Evolutionary conservation across 2,329 filamentous ascomycete species (phyloP).

Genomic region (Macrophomina pseudophaseolina): DNA sequence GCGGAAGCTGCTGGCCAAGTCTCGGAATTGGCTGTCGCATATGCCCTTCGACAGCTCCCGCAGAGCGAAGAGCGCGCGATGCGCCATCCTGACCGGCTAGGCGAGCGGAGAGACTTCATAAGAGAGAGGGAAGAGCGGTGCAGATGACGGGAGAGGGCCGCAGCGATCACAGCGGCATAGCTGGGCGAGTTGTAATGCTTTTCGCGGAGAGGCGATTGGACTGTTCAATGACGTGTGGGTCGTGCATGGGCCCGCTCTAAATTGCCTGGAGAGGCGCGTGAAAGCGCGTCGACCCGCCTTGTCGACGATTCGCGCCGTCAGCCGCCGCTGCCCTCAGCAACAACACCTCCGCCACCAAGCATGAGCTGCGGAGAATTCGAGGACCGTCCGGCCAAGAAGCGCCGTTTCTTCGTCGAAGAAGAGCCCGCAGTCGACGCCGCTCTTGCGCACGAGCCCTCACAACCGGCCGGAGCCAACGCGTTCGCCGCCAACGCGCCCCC

Average conservation of each 20-base stretch:
- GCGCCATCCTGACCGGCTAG: conserved; percentile 19
- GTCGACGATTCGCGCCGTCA: background rate
- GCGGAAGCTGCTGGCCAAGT: conserved; percentile 35
- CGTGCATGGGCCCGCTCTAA: conserved; percentile 31
- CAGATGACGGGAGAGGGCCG: background rate
- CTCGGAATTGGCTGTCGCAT: conserved; percentile 21
- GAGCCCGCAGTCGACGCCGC: conserved; percentile 1
- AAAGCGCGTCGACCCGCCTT: conserved; percentile 17
- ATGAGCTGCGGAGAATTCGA: conserved; percentile 52
- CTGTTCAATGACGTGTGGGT: conserved; percentile 21
- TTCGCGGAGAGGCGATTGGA: conserved; percentile 23
- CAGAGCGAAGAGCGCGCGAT: conserved; percentile 4
- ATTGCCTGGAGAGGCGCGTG: conserved; percentile 26
- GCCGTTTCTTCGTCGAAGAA: conserved; percentile 66
- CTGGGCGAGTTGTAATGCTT: conserved; percentile 14
- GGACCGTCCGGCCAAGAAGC: conserved; percentile 64
- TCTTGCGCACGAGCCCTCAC: conserved; percentile 35
- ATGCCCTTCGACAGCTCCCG: conserved; percentile 18
- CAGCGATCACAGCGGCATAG: conserved; percentile 10
- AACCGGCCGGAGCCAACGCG: conserved; percentile 39
- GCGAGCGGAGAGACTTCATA: conserved; percentile 7
- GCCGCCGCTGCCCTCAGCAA: conserved; percentile 25
- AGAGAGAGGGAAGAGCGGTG: background rate
- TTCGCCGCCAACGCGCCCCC: conserved; percentile 36
- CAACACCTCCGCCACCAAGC: conserved; percentile 16